Base-by-base conservation (phyloP, 371 early-diverging fungal genomes). In the Mucor velutinosus region DNA sequence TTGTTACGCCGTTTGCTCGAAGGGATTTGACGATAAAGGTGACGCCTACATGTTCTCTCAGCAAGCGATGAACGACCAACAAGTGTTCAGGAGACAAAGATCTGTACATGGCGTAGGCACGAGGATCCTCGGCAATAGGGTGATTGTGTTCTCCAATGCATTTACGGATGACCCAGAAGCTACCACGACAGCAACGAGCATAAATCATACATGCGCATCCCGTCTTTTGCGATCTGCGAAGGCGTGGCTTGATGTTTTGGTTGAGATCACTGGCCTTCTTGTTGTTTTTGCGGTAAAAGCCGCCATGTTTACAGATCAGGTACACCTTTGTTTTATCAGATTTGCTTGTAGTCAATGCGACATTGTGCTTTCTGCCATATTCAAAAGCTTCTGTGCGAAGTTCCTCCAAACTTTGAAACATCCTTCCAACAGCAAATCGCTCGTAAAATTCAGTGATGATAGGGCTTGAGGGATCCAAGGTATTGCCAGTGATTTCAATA, bases 221-320 rank as follows among this genome's bases (percentile, higher is more conserved):
- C 21, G 62, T 62, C 63, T 65, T 73, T 69, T 69, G 69, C 4
- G 69, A 67, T 69, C 55, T 56, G 14, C 69, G 37, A 17, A 65
- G 32, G 25, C 73, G 47, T 10, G 66, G 35, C 21, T 59, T 60
- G 10, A 58, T 25, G 14, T 23, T 17, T 51, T 64, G 53, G 0
- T 47, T 19, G 37, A 37, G 37, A 21, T 27, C 56, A 8, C 27
- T 45, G 4, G 60, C 19, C 14, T 23, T 30, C 41, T 73, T 73
- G n/a, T 23, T 32, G 19, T 62, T 65, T 33, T 62, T 61, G 17
- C 73, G 61, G 47, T 73, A 69, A 15, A 69, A 58, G 3, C 73
- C 73, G n/a, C 69, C 73, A 29, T 73, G 73, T 21, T 73, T 73
- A 51, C 73, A 73, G 29, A 68, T 65, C 33, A 73, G n/a, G 27